Base-by-base conservation (phyloP, 2,329 filamentous ascomycete genomes). In the Clathrospora elynae region DNA sequence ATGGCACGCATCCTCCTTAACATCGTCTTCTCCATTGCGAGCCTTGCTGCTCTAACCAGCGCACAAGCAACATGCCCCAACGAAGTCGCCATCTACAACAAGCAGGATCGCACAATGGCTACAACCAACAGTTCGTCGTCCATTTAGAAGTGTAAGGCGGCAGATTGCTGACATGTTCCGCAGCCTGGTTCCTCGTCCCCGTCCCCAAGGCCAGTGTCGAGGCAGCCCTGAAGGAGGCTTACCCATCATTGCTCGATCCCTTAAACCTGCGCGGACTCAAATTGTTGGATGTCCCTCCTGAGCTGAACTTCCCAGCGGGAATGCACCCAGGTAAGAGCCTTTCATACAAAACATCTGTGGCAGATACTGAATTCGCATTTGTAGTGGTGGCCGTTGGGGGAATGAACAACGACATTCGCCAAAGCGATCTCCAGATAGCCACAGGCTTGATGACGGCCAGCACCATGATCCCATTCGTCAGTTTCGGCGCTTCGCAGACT, bases 81-180 rank as follows among this genome's bases (percentile, higher is more conserved):
- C n/a, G 37, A 47, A 35, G 48, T 48, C 11, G 31, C 35, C 19
- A 42, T 37, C 10, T 51, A 36, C 19, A 40, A 44, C 2, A 35
- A 19, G 8, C 41, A 48, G 17, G 44, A 44, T 11, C 48, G 48
- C 9, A 44, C 48, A 6, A 48, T 48, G 44, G 25, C 44, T 3
- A 13, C 41, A n/a, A 38, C 35, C 16, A 44, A 32, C 17, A 44
- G 48, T 51, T 2, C 23, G 32, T 35, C 11, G 11, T 32, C 9
- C 8, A 19, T n/a, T 6, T 9, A 2, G 2, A 6, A 8, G 1
- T n/a, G 2, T n/a, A 12, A 23, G 19, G 5, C 13, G 17, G 6
- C 4, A 4, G 3, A 17, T 9, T 31, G 11, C 26, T 38, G 19
- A 50, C n/a, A 17, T 8, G 28, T 3, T 0, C n/a, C 7, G 3